phyloP scores from a whole-genome alignment of 441 rosid species.

The Dalechampia spathulata region DNA sequence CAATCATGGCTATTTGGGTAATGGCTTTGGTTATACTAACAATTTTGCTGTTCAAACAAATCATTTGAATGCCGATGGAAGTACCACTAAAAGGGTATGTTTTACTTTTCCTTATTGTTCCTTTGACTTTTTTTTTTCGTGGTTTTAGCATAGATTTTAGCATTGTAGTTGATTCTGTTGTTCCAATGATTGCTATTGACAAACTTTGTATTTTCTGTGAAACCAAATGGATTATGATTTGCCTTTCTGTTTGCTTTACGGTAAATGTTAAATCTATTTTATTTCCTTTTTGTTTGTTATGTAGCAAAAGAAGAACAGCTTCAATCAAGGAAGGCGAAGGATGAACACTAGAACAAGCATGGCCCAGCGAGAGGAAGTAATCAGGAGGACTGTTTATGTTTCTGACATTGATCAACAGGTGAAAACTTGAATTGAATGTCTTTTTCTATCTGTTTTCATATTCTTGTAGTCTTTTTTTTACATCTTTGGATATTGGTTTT shows the following conservation, averaged over 20 bases:
- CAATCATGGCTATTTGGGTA: constrained; percentile 28
- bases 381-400: constrained; percentile 80
- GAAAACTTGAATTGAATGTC: too few species aligned
- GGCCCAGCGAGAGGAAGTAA: constrained; percentile 80
- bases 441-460: too few species aligned
- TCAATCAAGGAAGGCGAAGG: constrained; percentile 54
- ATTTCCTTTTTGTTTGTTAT: constrained; percentile 11
- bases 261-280: too few species aligned
- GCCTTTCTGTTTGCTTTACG: neutral
- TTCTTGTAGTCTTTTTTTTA: neutral
- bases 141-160: neutral
- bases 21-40: constrained; percentile 51
- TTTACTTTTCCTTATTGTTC: constrained; percentile 19
- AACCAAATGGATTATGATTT: neutral
- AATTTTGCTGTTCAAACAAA: constrained; percentile 36
- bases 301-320: constrained; percentile 43
- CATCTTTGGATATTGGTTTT: neutral
- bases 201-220: too few species aligned
- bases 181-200: too few species aligned
- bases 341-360: constrained; percentile 65
- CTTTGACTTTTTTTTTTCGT: neutral
- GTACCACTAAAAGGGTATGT: constrained; percentile 45
- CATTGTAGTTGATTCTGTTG: too few species aligned
- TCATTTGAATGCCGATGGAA: constrained; percentile 36
- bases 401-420: constrained; percentile 96